These are phyloP conservation scores for Aegilops speltoides DNA, from an alignment of 176 grass and related monocot species.

Conservation along the genomic window DNA sequence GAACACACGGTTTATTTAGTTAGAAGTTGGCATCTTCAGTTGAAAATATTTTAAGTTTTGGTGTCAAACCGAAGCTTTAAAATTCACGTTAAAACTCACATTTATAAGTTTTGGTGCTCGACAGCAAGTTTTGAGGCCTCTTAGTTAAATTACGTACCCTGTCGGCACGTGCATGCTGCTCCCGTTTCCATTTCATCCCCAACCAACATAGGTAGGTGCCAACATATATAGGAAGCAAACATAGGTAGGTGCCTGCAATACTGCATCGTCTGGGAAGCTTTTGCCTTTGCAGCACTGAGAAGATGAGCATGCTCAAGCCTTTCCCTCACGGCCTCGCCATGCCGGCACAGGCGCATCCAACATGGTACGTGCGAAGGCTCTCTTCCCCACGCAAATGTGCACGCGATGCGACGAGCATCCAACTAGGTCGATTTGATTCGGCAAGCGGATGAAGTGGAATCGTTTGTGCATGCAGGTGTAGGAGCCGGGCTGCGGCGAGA, in stretches of 20 bases:
- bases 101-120: not conserved
- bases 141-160: not conserved
- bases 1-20: too few relatives aligned
- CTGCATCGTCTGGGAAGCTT: not conserved
- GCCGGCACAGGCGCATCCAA: not conserved
- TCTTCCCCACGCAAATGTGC: too few relatives aligned
- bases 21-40: too few relatives aligned
- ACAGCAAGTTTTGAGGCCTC: not conserved
- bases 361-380: not conserved
- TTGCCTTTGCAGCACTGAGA: not conserved
- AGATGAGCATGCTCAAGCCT: not conserved
- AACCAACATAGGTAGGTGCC: not conserved
- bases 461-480: not conserved
- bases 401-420: not conserved
- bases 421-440: not conserved
- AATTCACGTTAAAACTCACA: not conserved
- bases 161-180: not conserved
- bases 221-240: not conserved
- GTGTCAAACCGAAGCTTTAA: not conserved
- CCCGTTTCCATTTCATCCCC: not conserved
- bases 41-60: too few relatives aligned
- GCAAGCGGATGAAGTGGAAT: not conserved
- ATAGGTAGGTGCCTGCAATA: not conserved
- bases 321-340: not conserved
- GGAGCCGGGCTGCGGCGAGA: not conserved